Base-by-base conservation (phyloP, 2,329 filamentous ascomycete genomes). In the Colletotrichum phormii region DNA sequence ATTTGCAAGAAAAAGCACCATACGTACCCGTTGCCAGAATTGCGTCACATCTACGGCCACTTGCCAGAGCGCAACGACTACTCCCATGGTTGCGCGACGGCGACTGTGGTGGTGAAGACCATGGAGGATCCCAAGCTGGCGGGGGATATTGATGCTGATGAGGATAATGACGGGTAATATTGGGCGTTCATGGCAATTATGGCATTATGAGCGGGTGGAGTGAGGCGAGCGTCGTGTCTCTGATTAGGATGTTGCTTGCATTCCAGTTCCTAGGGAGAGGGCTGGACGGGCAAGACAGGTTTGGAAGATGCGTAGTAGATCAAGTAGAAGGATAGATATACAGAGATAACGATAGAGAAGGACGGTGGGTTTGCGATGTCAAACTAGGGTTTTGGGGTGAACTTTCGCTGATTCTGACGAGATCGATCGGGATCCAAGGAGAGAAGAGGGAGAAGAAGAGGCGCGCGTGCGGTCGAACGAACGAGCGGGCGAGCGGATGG, bases 21-120 rank as follows among this genome's bases (percentile, higher is more conserved):
- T 70, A 78, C 82, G 75, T 81, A 92, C 91, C 80, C 86, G 84
- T 80, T 87, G 86, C 91, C 91, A 93, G 79, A 91, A 93, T 55
- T 85, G 81, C 72, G 87, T 81, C 61, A 93, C 90, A 74, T 93
- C 90, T 42, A 90, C 79, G 46, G 92, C 79, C 82, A 93, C 86
- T 74, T 85, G 86, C 83, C 88, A 89, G 71, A 92, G 79, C 55
- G 87, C 85, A 73, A 85, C 76, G 59, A 85, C 79, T 73, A 86
- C 80, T 78, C 82, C 82, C 82, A 86, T 84, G 76, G 77, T 83
- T 70, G 69, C 66, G 61, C 71, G 67, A 67, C 67, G 58, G 71
- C 70, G 37, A 53, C 18, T 57, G 24, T 59, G 26, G 46, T 64
- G 67, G 46, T 64, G 62, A 42, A 59, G 71, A 73, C 67, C 71